Percentiles rank a stretch among this genome's conserved stretches.
Evolutionary conservation across 1,139 yeast genomes (phyloP).

Genomic region (Saccharomycopsis hybrid): DNA sequence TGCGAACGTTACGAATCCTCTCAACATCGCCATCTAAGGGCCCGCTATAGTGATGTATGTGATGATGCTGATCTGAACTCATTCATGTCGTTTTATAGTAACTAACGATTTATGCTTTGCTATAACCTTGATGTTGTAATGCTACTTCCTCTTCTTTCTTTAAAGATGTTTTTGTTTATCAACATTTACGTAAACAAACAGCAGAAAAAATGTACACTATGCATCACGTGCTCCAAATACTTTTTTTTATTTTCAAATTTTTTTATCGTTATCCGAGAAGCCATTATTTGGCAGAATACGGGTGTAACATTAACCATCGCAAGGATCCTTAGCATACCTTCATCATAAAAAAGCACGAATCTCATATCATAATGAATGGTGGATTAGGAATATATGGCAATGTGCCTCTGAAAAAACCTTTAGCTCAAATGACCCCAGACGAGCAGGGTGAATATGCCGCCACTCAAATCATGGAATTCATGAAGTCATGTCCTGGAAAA

Average conservation of each 20-base stretch:
- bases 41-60: not conserved
- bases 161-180: not conserved
- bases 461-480: slow-evolving; percentile 69
- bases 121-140: not conserved
- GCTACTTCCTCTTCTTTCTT: not conserved
- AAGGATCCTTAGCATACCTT: too few species aligned
- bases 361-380: not conserved
- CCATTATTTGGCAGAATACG: too few species aligned
- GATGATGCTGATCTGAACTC: not conserved
- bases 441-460: slow-evolving; percentile 95
- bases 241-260: too few species aligned
- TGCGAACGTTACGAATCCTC: slow-evolving; percentile 8
- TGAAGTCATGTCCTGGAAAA: slow-evolving; percentile 96
- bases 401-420: slow-evolving; percentile 33
- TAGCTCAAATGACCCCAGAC: slow-evolving; percentile 75
- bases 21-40: slow-evolving; percentile 7
- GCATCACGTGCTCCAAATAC: too few species aligned
- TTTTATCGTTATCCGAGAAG: too few species aligned
- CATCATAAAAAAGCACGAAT: not conserved
- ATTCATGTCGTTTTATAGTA: not conserved
- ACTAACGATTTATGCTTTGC: too few species aligned
- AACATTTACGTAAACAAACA: not conserved
- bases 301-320: too few species aligned
- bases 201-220: too few species aligned
- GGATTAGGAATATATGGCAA: not conserved